phyloP scores from a whole-genome alignment of 768 basidiomycete genomes.

The Austroboletus eburneus region DNA sequence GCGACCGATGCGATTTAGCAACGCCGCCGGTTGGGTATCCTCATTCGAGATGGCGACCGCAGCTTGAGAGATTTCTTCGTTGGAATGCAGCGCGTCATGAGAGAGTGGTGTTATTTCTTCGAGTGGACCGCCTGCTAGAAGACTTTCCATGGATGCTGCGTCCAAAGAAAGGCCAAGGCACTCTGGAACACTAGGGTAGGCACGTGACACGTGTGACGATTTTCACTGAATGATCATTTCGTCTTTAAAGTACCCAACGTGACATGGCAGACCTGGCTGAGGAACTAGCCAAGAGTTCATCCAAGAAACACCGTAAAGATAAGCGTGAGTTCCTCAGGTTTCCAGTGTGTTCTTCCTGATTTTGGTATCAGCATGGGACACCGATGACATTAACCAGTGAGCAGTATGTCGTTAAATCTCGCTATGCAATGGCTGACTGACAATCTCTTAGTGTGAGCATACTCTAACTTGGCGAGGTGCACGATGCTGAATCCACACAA shows the following conservation, averaged over 20 bases:
- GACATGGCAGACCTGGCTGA: slow-evolving; percentile 27
- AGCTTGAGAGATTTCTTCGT: slow-evolving; percentile 45
- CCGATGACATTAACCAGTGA: slow-evolving; percentile 98
- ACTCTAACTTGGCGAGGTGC: too few species aligned
- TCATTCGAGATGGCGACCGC: slow-evolving; percentile 29
- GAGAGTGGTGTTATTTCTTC: slow-evolving; percentile 39
- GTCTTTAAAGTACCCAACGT: not conserved
- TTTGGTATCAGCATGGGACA: slow-evolving; percentile 82
- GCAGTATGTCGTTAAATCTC: slow-evolving; percentile 28
- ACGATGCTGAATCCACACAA: slow-evolving; percentile 27
- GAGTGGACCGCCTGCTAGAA: slow-evolving; percentile 31
- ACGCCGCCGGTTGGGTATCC: slow-evolving; percentile 24
- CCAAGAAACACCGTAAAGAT: slow-evolving; percentile 88
- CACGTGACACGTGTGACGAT: slow-evolving; percentile 24
- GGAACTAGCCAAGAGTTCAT: slow-evolving; percentile 61
- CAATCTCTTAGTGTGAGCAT: slow-evolving; percentile 41
- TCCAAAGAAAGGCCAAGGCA: too few species aligned
- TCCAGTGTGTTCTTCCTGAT: slow-evolving; percentile 7
- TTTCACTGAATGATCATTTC: too few species aligned
- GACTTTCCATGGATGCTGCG: slow-evolving; percentile 44
- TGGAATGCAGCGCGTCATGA: slow-evolving; percentile 52
- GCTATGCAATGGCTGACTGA: not conserved
- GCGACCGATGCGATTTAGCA: slow-evolving; percentile 66
- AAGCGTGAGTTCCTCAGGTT: slow-evolving; percentile 66
- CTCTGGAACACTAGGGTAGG: not conserved